phyloP scores from a whole-genome alignment of 805 yeast species.

The Nakazawaea pomicola region DNA sequence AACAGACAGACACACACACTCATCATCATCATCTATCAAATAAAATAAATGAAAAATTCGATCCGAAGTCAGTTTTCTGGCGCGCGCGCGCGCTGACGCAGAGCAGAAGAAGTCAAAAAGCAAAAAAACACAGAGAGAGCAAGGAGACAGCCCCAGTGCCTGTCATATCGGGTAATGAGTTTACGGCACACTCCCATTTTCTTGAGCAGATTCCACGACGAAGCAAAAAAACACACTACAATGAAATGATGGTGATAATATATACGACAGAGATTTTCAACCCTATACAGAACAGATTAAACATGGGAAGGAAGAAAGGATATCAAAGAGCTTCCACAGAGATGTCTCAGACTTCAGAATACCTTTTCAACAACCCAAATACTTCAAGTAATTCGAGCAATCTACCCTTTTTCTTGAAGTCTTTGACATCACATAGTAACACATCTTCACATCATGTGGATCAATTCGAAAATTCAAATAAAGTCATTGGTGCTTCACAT shows the following conservation, averaged over 20 bases:
- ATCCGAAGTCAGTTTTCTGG: background rate
- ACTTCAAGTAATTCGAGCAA: slow-evolving; percentile 7
- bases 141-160: no score
- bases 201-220: no score
- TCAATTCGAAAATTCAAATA: slow-evolving; percentile 17
- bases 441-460: slow-evolving; percentile 9
- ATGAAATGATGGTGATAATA: background rate
- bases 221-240: background rate
- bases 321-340: slow-evolving; percentile 27
- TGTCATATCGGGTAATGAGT: no score
- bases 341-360: slow-evolving; percentile 26
- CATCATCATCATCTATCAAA: no score
- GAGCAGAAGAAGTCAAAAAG: background rate
- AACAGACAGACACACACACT: no score
- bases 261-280: background rate
- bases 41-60: background rate
- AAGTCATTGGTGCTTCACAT: slow-evolving; percentile 50
- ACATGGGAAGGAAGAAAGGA: slow-evolving; percentile 24
- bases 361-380: slow-evolving; percentile 17
- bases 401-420: slow-evolving; percentile 20
- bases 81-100: no score
- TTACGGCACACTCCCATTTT: no score
- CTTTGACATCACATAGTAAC: slow-evolving; percentile 17
- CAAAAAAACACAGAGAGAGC: background rate
- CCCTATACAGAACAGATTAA: background rate